phyloP scores from a whole-genome alignment of 2,329 filamentous ascomycete species.

The Alternaria sp. region DNA sequence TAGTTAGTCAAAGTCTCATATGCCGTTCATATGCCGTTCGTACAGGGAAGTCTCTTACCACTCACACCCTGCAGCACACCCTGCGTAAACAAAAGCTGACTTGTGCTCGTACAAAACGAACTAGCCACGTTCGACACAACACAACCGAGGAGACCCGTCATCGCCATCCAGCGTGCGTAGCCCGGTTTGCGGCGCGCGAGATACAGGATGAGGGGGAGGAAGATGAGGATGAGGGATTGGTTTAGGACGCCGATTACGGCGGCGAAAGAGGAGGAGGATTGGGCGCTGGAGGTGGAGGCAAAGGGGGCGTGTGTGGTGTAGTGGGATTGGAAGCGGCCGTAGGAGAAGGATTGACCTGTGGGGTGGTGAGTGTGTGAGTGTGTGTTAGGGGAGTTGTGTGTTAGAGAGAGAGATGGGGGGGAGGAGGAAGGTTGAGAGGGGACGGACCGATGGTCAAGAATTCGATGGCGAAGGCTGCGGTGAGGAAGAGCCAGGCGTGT shows the following conservation, averaged over 20 bases:
- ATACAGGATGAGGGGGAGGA: conserved; percentile 47
- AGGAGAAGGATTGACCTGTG: conserved; percentile 70
- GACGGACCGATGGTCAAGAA: conserved; percentile 35
- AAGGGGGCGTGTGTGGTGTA: conserved; percentile 64
- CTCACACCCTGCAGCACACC: not conserved
- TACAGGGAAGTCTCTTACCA: not conserved
- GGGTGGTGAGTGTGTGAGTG: not conserved
- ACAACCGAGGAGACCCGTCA: conserved; percentile 1
- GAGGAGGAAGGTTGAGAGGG: no score
- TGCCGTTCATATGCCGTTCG: no score
- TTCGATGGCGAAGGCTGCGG: conserved; percentile 56
- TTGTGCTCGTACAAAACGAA: not conserved
- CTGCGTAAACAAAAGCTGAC: not conserved
- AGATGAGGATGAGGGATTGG: conserved; percentile 57
- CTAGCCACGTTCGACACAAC: not conserved
- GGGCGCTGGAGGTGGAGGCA: conserved; percentile 47
- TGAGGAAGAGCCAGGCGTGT: conserved; percentile 25
- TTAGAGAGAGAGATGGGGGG: no score
- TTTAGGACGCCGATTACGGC: conserved; percentile 69
- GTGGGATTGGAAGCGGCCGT: conserved; percentile 74
- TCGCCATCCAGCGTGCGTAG: conserved; percentile 35
- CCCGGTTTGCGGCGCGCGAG: conserved; percentile 40
- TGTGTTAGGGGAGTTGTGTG: not conserved
- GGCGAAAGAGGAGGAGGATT: conserved; percentile 53
- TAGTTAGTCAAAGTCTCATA: no score